phyloP scores from a whole-genome alignment of 306 rosid genomes.

The Amphicarpaea edgeworthii region DNA sequence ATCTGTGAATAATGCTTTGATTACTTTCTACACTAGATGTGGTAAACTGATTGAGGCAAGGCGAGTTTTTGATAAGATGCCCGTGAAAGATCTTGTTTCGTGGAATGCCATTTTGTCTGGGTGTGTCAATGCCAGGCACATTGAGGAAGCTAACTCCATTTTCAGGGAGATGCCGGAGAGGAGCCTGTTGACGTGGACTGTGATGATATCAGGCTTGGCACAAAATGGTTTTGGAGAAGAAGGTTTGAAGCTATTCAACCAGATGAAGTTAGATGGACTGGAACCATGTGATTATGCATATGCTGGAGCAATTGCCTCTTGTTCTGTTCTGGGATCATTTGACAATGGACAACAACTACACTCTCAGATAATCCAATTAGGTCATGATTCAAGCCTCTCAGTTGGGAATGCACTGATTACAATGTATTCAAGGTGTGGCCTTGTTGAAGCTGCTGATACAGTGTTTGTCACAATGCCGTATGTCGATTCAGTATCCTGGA shows the following conservation, averaged over 20 bases:
- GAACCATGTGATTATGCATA: conserved; percentile 69
- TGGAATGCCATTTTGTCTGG: conserved; percentile 67
- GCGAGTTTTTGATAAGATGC: conserved; percentile 51
- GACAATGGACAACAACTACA: conserved; percentile 61
- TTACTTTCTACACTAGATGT: conserved; percentile 54
- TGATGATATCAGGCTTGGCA: conserved; percentile 63
- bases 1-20: conserved; percentile 58
- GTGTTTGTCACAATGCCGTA: conserved; percentile 64
- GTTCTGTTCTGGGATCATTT: conserved; percentile 60
- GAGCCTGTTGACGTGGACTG: conserved; percentile 60
- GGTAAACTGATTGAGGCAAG: conserved; percentile 53
- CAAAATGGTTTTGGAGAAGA: conserved; percentile 64
- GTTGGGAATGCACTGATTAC: conserved; percentile 63
- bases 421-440: conserved; percentile 66
- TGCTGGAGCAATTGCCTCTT: conserved; percentile 60
- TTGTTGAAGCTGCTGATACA: conserved; percentile 56
- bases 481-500: conserved; percentile 67
- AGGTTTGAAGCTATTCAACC: conserved; percentile 58
- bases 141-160: conserved; percentile 58
- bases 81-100: conserved; percentile 50
- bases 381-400: conserved; percentile 59
- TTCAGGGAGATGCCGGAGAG: conserved; percentile 58
- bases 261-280: conserved; percentile 57
- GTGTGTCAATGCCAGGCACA: conserved; percentile 45
- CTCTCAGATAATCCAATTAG: conserved; percentile 53